These are phyloP conservation scores for Diaporthe longicolla DNA, from an alignment of 2,329 filamentous ascomycete species.

Conservation along the genomic window DNA sequence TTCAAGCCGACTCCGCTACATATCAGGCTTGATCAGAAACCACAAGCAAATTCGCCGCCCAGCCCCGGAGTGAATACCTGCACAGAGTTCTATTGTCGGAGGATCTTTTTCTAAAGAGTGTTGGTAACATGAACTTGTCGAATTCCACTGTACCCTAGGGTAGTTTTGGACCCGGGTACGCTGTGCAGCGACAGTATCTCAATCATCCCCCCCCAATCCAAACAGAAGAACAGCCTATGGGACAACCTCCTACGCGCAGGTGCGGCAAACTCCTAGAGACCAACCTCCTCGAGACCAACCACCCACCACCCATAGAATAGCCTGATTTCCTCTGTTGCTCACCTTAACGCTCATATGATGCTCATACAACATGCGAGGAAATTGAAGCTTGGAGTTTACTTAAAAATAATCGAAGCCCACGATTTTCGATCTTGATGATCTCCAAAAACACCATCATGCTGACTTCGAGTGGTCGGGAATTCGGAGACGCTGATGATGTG, in stretches of 20 bases:
- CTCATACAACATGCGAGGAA: background rate
- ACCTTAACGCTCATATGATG: background rate
- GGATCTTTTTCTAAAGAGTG: too few relatives aligned
- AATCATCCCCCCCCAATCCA: fast-evolving
- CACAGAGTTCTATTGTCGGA: background rate
- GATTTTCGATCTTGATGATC: background rate
- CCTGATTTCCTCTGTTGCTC: background rate
- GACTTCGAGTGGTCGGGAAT: too few relatives aligned
- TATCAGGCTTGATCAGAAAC: background rate
- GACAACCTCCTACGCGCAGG: too few relatives aligned
- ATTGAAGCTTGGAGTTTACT: background rate
- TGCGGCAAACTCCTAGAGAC: too few relatives aligned
- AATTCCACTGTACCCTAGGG: background rate
- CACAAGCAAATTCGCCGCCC: background rate
- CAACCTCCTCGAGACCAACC: too few relatives aligned
- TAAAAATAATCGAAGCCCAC: background rate
- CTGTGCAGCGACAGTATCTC: background rate
- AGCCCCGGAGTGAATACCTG: too few relatives aligned
- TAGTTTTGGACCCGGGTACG: background rate
- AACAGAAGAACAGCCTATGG: too few relatives aligned
- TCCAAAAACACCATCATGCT: background rate
- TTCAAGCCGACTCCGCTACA: background rate
- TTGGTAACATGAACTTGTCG: background rate
- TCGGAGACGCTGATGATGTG: background rate
- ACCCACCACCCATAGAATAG: too few relatives aligned